Conservation (phyloP, 495 filamentous ascomycete genomes). For the Lophium mytilinum region DNA sequence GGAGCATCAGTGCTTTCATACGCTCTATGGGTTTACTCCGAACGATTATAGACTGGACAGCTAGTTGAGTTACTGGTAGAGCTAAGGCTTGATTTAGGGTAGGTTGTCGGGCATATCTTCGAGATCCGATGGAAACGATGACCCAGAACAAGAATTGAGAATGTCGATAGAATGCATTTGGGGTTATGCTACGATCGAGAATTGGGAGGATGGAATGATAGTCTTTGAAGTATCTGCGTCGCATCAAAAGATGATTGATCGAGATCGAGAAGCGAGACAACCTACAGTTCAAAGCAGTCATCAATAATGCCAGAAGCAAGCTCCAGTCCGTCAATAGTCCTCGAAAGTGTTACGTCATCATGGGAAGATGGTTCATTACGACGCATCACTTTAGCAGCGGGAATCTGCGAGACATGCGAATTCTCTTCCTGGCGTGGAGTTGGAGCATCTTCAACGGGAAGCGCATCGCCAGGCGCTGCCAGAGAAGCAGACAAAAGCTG, state of each 20-base stretch:
- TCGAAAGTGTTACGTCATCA: background rate
- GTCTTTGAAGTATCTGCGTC: slow-evolving; percentile 1
- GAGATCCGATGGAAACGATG: slow-evolving; percentile 3
- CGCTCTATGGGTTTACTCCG: slow-evolving; percentile 1
- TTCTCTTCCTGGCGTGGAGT: background rate
- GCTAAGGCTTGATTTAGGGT: background rate
- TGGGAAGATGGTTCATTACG: background rate
- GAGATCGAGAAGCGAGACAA: background rate
- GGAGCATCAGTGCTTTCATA: background rate
- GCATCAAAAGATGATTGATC: background rate
- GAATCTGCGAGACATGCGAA: background rate
- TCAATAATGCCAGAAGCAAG: background rate
- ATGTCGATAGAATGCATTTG: slow-evolving; percentile 1
- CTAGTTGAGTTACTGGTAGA: slow-evolving; percentile 1
- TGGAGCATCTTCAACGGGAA: background rate
- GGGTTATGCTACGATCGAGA: background rate
- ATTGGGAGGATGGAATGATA: slow-evolving; percentile 5
- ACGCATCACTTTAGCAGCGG: background rate
- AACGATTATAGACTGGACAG: background rate
- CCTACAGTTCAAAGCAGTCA: slow-evolving; percentile 4
- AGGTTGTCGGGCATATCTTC: slow-evolving; percentile 1
- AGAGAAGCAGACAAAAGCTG: background rate
- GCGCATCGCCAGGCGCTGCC: background rate
- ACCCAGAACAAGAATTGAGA: slow-evolving; percentile 1
- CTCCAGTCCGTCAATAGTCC: slow-evolving; percentile 1